phyloP scores from a whole-genome alignment of 371 early-diverging fungal species.

The Actinomortierella ambigua region DNA sequence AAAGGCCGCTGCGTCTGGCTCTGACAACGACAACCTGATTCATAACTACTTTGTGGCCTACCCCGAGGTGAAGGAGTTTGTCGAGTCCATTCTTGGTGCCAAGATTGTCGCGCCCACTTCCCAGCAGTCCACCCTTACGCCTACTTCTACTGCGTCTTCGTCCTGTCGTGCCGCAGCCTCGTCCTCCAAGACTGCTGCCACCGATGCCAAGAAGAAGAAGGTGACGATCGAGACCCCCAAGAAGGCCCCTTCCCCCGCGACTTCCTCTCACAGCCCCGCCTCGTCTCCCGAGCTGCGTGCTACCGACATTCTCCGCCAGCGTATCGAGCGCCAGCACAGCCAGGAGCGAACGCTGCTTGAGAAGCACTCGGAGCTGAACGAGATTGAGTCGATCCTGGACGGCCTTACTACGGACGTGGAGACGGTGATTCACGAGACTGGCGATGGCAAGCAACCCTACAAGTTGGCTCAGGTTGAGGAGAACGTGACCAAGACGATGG shows the following conservation, averaged over 20 bases:
- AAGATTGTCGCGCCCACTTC: neutral
- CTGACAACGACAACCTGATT: constrained; percentile 4
- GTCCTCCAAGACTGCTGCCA: too few relatives aligned
- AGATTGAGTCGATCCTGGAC: constrained; percentile 41
- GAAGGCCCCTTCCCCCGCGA: constrained; percentile 1
- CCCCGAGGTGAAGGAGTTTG: constrained; percentile 17
- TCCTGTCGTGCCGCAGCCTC: too few relatives aligned
- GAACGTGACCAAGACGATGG: constrained; percentile 30
- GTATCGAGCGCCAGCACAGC: constrained; percentile 13
- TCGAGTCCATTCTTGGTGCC: constrained; percentile 27
- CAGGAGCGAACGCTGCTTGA: constrained; percentile 12
- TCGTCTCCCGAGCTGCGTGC: constrained; percentile 25
- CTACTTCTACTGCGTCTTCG: neutral
- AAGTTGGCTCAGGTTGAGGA: constrained; percentile 15
- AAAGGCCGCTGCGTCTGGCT: neutral
- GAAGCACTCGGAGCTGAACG: constrained; percentile 35
- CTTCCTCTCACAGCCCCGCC: neutral
- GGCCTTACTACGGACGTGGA: constrained; percentile 16
- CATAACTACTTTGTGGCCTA: neutral
- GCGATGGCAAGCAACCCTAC: constrained; percentile 5
- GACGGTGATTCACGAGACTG: constrained; percentile 5
- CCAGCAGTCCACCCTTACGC: neutral
- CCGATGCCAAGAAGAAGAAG: too few relatives aligned
- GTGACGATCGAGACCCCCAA: neutral
- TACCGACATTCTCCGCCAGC: constrained; percentile 23